Evolutionary conservation across 1,284 basidiomycete genomes (phyloP).

Genomic region (Tilletia horrida): DNA sequence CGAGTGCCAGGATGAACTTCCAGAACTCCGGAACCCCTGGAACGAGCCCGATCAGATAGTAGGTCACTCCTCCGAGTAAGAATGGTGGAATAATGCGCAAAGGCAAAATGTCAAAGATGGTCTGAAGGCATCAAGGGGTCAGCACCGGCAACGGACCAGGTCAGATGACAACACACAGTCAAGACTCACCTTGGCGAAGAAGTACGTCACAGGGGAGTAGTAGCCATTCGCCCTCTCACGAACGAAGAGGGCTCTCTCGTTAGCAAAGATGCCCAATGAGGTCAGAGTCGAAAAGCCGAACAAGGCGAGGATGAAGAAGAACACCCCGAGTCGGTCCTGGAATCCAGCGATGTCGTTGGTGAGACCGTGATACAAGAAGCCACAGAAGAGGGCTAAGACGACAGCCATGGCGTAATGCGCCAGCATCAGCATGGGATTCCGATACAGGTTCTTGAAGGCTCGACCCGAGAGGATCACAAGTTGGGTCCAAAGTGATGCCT

Average conservation of each 20-base stretch:
- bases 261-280: constrained; percentile 84
- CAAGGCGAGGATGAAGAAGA: constrained; percentile 90
- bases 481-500: constrained; percentile 81
- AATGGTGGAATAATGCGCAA: constrained; percentile 89
- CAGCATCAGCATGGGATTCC: constrained; percentile 84
- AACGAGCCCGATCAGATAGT: constrained; percentile 86
- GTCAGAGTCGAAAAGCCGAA: constrained; percentile 95
- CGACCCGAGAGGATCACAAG: constrained; percentile 87
- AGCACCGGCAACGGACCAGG: not conserved
- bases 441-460: constrained; percentile 90
- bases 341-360: constrained; percentile 59
- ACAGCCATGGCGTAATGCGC: constrained; percentile 86
- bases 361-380: constrained; percentile 74
- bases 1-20: constrained; percentile 93
- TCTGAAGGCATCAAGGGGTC: constrained; percentile 56
- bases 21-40: constrained; percentile 84
- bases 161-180: not conserved
- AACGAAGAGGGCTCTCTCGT: constrained; percentile 91
- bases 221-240: constrained; percentile 95
- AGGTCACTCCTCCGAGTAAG: constrained; percentile 89
- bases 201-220: constrained; percentile 92
- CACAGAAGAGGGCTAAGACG: constrained; percentile 71
- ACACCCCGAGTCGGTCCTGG: constrained; percentile 72
- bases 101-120: constrained; percentile 92
- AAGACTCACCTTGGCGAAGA: constrained; percentile 72